Percentiles rank a stretch among this genome's conserved stretches.
Conservation (phyloP, 495 filamentous ascomycete genomes). For the Aspergillus biplanus region DNA sequence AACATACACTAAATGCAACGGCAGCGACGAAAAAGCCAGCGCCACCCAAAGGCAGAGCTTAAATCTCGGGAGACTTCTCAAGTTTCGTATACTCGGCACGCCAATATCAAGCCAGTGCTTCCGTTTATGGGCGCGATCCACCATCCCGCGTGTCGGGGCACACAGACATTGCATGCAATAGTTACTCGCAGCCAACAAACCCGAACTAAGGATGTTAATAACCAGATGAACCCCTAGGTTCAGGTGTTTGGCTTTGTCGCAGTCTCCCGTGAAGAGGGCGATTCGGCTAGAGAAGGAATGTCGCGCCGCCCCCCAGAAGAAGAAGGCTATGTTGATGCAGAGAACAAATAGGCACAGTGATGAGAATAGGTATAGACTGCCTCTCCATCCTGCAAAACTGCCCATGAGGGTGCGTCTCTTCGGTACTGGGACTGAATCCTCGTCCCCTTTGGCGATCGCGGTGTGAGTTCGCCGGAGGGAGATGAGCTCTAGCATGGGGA, state of each 20-base stretch:
- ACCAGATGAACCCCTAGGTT: neutral
- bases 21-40: neutral
- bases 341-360: too few relatives aligned
- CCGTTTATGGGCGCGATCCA: neutral
- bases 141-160: neutral
- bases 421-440: too few relatives aligned
- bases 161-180: conserved; percentile 1
- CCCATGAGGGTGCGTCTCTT: too few relatives aligned
- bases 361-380: too few relatives aligned
- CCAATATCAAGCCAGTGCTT: neutral
- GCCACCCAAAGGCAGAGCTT: neutral
- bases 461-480: too few relatives aligned
- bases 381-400: too few relatives aligned
- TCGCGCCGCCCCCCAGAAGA: too few relatives aligned
- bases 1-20: neutral
- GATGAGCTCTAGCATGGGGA: too few relatives aligned
- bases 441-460: too few relatives aligned
- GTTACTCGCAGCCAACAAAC: neutral
- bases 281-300: too few relatives aligned
- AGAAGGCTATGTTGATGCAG: too few relatives aligned
- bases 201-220: neutral
- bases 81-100: neutral
- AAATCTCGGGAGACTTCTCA: neutral
- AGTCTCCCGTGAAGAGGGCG: neutral
- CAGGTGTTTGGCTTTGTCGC: neutral